Evolutionary conservation across 495 filamentous ascomycete genomes (phyloP), one percentile per base, ranked within the genome.

Genomic region (Corynascus novoguineensis): DNA sequence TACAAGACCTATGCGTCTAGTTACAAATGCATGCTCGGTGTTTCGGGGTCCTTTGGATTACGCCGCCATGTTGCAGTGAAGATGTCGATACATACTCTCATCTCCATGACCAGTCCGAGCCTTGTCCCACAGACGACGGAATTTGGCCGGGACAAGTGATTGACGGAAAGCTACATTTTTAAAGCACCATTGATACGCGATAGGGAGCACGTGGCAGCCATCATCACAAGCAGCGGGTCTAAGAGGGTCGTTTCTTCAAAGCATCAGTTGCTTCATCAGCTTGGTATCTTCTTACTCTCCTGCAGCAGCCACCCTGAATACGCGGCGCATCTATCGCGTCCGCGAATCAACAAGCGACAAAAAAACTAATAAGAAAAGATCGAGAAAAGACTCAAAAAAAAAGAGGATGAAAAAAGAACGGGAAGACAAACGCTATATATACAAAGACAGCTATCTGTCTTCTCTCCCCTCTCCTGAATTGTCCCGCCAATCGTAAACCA

Each of bases 301-400:
- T 9, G 51, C 31, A 17, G 34, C 31, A 37, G 51, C 37, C 25
- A 44, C 38, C 37, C 40, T 44, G 24, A 11, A 44, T n/a, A n/a
- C n/a, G n/a, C n/a, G 40, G 40, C 21, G 34, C 34, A 35, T 35
- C 34, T 21, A 53, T 27, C 25, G 28, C 19, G 37, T 45, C 21
- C n/a, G 22, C 38, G 27, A 11, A 31, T 37, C 25, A 56, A 56
- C 35, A 35, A 41, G 27, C 53, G 14, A 41, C 19, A 37, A 49
- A 58, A 59, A 60, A 48, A 35, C n/a, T n/a, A 24, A 32, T 55
- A 57, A 51, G 37, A 44, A 53, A 25, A 46, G 37, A 21, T 50
- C 42, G n/a, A 61, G 42, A 55, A 38, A 17, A 27, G n/a, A 22
- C n/a, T n/a, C 49, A 35, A 24, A 32, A 57, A 57, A 51, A 32